These are phyloP conservation scores for Russula brevipes DNA, from an alignment of 768 basidiomycete species.

Conservation along the genomic window DNA sequence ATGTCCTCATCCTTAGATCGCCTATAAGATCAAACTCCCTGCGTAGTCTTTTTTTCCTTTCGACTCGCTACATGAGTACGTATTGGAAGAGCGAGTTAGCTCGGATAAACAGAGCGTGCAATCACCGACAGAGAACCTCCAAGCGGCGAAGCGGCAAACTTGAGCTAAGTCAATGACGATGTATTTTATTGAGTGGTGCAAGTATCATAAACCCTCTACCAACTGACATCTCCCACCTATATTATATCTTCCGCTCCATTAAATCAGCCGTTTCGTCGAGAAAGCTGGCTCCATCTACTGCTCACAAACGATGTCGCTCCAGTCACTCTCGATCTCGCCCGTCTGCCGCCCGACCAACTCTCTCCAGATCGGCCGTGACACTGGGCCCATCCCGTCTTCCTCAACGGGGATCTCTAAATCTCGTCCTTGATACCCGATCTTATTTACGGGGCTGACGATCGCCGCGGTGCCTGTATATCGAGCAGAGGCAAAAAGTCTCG, in stretches of 20 bases:
- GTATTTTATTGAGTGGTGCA: background rate
- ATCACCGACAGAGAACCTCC: background rate
- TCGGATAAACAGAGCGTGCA: background rate
- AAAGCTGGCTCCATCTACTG: background rate
- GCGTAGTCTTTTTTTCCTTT: background rate
- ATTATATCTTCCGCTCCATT: background rate
- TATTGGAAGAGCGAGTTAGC: slow-evolving; percentile 6
- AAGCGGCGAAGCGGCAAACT: background rate
- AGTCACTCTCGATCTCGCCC: slow-evolving; percentile 40
- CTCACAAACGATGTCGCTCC: slow-evolving; percentile 36
- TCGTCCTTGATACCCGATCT: slow-evolving; percentile 41
- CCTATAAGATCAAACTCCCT: slow-evolving; percentile 11
- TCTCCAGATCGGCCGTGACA: slow-evolving; percentile 37
- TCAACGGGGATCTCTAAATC: slow-evolving; percentile 40
- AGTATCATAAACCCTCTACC: background rate
- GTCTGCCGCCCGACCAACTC: slow-evolving; percentile 40
- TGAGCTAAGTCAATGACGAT: background rate
- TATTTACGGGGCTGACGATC: slow-evolving; percentile 32
- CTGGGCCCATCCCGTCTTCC: slow-evolving; percentile 37
- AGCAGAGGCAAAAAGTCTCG: background rate
- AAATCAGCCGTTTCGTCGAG: background rate
- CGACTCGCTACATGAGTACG: slow-evolving; percentile 5
- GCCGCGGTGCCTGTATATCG: slow-evolving; percentile 38
- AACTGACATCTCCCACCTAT: background rate
- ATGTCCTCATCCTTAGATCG: slow-evolving; percentile 10